Base-by-base conservation (phyloP, 192 early-diverging fungal genomes). In the Mortierella hygrophila region DNA sequence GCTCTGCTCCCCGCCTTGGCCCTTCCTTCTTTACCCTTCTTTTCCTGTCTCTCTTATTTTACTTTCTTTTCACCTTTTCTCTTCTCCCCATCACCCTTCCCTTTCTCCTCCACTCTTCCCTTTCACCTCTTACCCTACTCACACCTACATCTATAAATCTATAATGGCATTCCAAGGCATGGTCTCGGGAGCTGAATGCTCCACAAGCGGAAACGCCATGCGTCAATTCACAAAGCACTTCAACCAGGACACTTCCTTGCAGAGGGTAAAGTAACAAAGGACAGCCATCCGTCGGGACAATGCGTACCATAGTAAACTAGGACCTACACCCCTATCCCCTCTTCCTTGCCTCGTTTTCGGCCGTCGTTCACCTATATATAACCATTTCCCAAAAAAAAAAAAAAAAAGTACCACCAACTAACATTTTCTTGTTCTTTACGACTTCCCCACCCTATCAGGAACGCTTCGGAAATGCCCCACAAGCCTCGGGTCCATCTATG, bases 161-260 rank as follows among this genome's bases (percentile, higher is more conserved):
- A 76, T 26, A 65, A 87, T 87, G 80, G 75, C 85, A 15, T 83
- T 89, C 54, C 83, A 83, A 49, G 82, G 60, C n/a, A 85, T 89
- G 80, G 77, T 82, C 69, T 80, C 47, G 68, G 95, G 93, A 79
- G 95, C 93, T 72, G 95, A 96, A 78, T 96, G 94, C 82, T 93
- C 93, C 41, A 82, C 93, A 15, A 93, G 93, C 21, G 75, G 89
- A 52, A 98, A 96, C 80, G 93, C 96, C 9, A 90, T 98, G 90
- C 87, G 77, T 35, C 92, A 93, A 72, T 92, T 98, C 81, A 91
- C 94, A 82, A 97, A 98, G 89, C 95, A 96, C 83, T 91, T 98
- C 77, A 88, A 92, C 79, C 91, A 94, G 63, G 94, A 97, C 88
- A 89, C 90, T 42, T 95, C 95, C 5, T 82, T 95, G 26, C 94